Base-by-base conservation (phyloP, 2,329 filamentous ascomycete genomes). In the Exophiala xenobiotica region DNA sequence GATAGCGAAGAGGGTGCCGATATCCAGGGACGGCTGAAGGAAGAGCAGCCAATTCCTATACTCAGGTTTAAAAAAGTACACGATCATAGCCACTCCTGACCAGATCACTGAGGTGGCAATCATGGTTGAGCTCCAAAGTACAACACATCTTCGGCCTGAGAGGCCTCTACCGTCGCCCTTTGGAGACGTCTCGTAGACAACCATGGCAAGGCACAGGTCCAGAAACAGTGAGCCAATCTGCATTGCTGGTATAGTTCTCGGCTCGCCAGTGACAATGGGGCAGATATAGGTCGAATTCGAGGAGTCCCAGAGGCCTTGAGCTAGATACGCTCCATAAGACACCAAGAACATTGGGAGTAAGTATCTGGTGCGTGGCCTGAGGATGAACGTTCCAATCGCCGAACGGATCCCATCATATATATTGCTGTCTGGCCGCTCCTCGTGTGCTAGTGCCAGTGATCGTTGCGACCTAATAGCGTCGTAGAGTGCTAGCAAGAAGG, bases 231-330 rank as follows among this genome's bases (percentile, higher is more conserved):
- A 69, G 20, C 70, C 24, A 23, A 69, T 47, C 55, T 73, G 71
- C 42, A 76, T 55, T 2, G 61, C 54, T 5, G 68, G 70, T 6
- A 76, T 60, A 7, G 63, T 59, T 44, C 63, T 56, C 23, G 63
- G 61, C 29, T 70, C 65, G 14, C 64, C 57, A 23, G 69, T 65
- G 1, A 66, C 60, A 8, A 70, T 63, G 1, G 76, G 70, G 58
- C 78, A 80, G 18, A 80, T 76, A 51, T 75, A 76, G 3, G 75
- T 77, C 12, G 75, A 77, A 33, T 64, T 60, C 12, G 67, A 70
- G 38, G 65, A 68, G 31, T 61, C 53, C 6, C 67, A 63, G 12
- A 73, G 64, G 1, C 64, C 63, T 11, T 68, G 59, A 4, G 67
- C 65, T 24, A 72, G 47, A 33, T 71, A 61, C 4, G 71, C 70